Conservation (phyloP, 2,329 filamentous ascomycete species). For the Fusarium kyushuense region DNA sequence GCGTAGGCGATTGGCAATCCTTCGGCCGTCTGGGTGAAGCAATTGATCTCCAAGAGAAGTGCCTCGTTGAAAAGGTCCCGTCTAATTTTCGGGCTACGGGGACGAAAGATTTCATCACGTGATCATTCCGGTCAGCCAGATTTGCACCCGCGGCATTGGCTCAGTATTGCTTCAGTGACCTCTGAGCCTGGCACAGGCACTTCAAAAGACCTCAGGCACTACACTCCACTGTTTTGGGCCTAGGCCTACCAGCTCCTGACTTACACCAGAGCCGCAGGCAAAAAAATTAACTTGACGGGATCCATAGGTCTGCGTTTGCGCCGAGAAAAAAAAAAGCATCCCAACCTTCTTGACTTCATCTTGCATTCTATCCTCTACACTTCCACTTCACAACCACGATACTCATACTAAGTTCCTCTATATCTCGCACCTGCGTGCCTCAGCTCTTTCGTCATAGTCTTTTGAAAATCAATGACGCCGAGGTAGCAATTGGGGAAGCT, state of each 20-base stretch:
- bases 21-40: conserved; percentile 56
- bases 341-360: conserved; percentile 33
- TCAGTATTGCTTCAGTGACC: conserved; percentile 30
- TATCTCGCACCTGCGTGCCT: conserved; percentile 6
- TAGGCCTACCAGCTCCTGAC: conserved; percentile 36
- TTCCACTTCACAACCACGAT: conserved; percentile 7
- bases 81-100: conserved; percentile 58
- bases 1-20: conserved; percentile 67
- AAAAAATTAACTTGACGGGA: conserved; percentile 45
- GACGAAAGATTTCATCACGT: conserved; percentile 52
- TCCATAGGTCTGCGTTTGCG: conserved; percentile 39
- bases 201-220: conserved; percentile 35
- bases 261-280: conserved; percentile 43
- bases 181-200: conserved; percentile 32
- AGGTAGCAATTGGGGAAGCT: conserved; percentile 79
- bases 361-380: conserved; percentile 8
- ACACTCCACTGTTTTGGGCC: conserved; percentile 36
- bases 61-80: conserved; percentile 58
- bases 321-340: conserved; percentile 39
- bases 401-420: neutral
- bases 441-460: conserved; percentile 21
- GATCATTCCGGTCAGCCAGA: conserved; percentile 49
- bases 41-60: conserved; percentile 58
- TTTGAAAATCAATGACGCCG: conserved; percentile 65
- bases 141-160: conserved; percentile 48